Percentiles rank a stretch among this genome's conserved stretches.
Evolutionary conservation across 2,329 filamentous ascomycete species (phyloP).

Genomic region (Colletotrichum coccodes): DNA sequence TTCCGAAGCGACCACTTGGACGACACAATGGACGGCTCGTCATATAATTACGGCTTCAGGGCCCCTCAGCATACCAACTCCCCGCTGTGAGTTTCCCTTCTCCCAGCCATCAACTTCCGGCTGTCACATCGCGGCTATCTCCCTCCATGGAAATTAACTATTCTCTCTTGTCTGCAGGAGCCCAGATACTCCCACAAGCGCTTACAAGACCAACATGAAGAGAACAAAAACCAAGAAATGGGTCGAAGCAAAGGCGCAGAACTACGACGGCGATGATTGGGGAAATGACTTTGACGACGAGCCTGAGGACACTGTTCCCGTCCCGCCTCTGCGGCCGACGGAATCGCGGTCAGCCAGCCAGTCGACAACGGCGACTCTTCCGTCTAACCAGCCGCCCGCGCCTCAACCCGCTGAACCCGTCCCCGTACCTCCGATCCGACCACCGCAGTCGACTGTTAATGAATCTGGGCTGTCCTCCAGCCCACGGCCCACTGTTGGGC

Average conservation of each 20-base stretch:
- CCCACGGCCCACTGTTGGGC: slow-evolving; percentile 39
- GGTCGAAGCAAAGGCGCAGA: slow-evolving; percentile 87
- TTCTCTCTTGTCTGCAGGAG: slow-evolving; percentile 8
- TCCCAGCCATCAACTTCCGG: background rate
- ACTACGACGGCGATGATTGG: slow-evolving; percentile 96
- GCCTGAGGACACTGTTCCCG: slow-evolving; percentile 51
- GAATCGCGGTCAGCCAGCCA: slow-evolving; percentile 40
- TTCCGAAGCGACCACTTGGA: slow-evolving; percentile 1
- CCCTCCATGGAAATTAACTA: background rate
- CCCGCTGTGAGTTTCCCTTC: slow-evolving; percentile 21
- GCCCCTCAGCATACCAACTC: slow-evolving; percentile 23
- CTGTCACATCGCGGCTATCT: background rate
- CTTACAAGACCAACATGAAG: slow-evolving; percentile 87
- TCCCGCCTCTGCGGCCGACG: slow-evolving; percentile 36
- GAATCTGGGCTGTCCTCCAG: slow-evolving; percentile 33
- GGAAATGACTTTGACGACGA: slow-evolving; percentile 74
- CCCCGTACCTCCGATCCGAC: slow-evolving; percentile 40
- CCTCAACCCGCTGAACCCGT: slow-evolving; percentile 37
- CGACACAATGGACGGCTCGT: slow-evolving; percentile 26
- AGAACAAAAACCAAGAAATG: slow-evolving; percentile 93
- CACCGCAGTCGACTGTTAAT: slow-evolving; percentile 9
- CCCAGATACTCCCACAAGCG: slow-evolving; percentile 37
- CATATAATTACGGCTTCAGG: slow-evolving; percentile 30
- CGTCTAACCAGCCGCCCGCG: slow-evolving; percentile 34
- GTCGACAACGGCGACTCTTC: slow-evolving; percentile 39